These are phyloP conservation scores for Russula earlei DNA, from an alignment of 768 basidiomycete genomes.

Conservation along the genomic window DNA sequence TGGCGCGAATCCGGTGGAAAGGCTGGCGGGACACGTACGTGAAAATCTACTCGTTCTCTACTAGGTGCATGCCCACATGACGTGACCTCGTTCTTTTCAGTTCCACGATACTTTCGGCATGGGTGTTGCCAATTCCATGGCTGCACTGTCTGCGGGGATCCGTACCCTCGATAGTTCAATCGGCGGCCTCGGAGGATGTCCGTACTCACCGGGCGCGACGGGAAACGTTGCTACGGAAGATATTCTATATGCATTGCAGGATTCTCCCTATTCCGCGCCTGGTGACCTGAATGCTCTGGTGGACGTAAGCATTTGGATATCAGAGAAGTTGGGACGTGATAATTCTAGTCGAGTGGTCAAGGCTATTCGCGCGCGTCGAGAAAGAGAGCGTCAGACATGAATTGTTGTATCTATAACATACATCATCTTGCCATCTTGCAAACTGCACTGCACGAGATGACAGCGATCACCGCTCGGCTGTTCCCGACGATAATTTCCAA, in stretches of 20 bases:
- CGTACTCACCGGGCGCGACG: conserved; percentile 91
- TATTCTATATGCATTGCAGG: conserved; percentile 55
- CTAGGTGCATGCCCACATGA: not conserved
- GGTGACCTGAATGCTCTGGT: conserved; percentile 60
- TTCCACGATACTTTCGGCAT: conserved; percentile 90
- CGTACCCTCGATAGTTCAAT: conserved; percentile 77
- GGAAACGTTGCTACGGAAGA: conserved; percentile 95
- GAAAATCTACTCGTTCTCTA: not conserved
- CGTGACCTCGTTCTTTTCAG: conserved; percentile 29
- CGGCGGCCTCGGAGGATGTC: conserved; percentile 89
- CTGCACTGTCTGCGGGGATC: conserved; percentile 64
- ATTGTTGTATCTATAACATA: too few species aligned
- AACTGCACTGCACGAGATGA: too few species aligned
- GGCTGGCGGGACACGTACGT: conserved; percentile 65
- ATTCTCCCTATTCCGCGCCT: conserved; percentile 37
- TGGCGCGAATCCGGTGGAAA: conserved; percentile 47
- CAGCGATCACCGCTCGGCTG: not conserved
- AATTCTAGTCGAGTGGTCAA: conserved; percentile 63
- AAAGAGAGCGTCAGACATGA: conserved; percentile 26
- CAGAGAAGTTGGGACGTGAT: conserved; percentile 49
- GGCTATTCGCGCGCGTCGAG: conserved; percentile 50
- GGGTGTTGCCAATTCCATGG: conserved; percentile 65
- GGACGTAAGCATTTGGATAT: conserved; percentile 19
- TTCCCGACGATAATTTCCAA: conserved; percentile 3
- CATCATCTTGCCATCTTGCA: too few species aligned